Base-by-base conservation (phyloP, 2,329 filamentous ascomycete species). In the Remersonia thermophila region DNA sequence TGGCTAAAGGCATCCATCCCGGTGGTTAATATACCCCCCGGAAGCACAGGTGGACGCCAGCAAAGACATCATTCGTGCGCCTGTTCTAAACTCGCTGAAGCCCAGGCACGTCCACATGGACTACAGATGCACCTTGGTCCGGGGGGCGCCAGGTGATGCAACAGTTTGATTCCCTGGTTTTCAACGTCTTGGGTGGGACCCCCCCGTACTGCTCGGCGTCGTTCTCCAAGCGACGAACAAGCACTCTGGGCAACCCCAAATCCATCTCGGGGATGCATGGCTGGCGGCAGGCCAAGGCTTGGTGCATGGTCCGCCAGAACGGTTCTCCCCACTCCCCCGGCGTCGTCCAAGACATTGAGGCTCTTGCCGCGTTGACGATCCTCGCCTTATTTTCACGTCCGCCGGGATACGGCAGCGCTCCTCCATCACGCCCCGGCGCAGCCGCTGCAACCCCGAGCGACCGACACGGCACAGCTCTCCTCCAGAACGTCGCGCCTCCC, bases 21-120 rank as follows among this genome's bases (percentile, higher is more conserved):
- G 33, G 39, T 45, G 38, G 46, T 32, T 45, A 49, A 50, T 45
- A 42, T 46, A 46, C 41, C 39, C 39, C 37, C 23, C 30, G 46
- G 40, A 39, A 42, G 31, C 44, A 39, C 20, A 36, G 16, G 30
- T 4, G 11, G 13, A 20, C 14, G 4, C 13, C 17, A n/a, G n/a
- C n/a, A n/a, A 16, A 3, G 26, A 38, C 39, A 38, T 30, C 30
- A 47, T 46, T 48, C 40, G 40, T 26, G 37, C 18, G 18, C 37
- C 32, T 20, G 13, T 12, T n/a, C n/a, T n/a, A n/a, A n/a, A n/a
- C n/a, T n/a, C n/a, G n/a, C n/a, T n/a, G n/a, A 12, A 13, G 12
- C 18, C 12, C 7, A 25, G 31, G 3, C n/a, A 15, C 23, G 7
- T n/a, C n/a, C 23, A n/a, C 3, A 13, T 10, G 16, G 16, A 29